These are phyloP conservation scores for Halteria grandinella DNA, from an alignment of 73 alveolate species.

Conservation along the genomic window DNA sequence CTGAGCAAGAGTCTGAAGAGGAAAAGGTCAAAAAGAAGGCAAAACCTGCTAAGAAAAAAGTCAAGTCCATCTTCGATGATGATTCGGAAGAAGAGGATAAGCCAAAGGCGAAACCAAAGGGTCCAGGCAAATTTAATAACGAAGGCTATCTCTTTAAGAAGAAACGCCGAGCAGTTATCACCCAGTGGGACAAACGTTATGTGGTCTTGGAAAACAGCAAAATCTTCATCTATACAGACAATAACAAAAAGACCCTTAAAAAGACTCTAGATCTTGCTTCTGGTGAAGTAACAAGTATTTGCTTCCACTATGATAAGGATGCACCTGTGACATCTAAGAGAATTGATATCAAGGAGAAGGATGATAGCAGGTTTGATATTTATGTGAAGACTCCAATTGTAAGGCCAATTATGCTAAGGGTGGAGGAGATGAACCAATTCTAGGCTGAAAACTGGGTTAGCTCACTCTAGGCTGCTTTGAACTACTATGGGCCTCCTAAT, in stretches of 20 bases:
- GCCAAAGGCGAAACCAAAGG: neutral
- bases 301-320: slow-evolving; percentile 42
- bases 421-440: no score
- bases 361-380: slow-evolving; percentile 48
- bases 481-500: no score
- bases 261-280: slow-evolving; percentile 39
- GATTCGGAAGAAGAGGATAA: neutral
- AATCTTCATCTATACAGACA: slow-evolving; percentile 20
- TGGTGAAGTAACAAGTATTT: slow-evolving; percentile 31
- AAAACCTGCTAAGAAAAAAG: neutral
- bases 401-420: no score
- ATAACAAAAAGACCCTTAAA: neutral
- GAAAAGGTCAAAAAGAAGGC: neutral
- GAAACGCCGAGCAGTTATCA: neutral
- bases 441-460: no score
- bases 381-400: no score
- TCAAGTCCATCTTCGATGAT: neutral
- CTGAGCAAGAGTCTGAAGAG: slow-evolving; percentile 15
- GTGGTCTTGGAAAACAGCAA: slow-evolving; percentile 17
- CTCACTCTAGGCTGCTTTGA: no score
- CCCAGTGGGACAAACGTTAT: slow-evolving; percentile 51
- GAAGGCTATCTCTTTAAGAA: slow-evolving; percentile 41
- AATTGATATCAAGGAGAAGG: slow-evolving; percentile 15
- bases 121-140: slow-evolving; percentile 2
- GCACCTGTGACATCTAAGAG: slow-evolving; percentile 59